Evolutionary conservation across 306 rosid genomes (phyloP).

Genomic region (Glycine latifolia): DNA sequence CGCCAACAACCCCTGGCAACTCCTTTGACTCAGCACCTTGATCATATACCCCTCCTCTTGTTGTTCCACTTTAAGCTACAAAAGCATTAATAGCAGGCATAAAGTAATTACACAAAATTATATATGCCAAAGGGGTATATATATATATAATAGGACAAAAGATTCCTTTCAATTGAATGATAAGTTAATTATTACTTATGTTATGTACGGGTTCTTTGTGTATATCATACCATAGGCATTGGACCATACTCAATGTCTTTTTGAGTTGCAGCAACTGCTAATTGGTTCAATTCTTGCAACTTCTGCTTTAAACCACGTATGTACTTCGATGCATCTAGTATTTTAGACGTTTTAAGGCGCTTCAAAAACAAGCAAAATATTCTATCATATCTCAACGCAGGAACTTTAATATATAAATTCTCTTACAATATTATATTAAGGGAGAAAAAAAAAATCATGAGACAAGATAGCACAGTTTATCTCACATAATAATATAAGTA

Average conservation of each 20-base stretch:
- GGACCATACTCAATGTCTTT: conserved; percentile 34
- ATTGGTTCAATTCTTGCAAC: conserved; percentile 45
- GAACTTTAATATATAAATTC: neutral
- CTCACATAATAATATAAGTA: too few species aligned
- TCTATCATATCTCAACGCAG: neutral
- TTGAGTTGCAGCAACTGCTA: conserved; percentile 22
- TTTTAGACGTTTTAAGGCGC: conserved; percentile 44
- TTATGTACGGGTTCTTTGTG: neutral
- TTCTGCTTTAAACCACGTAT: conserved; percentile 51
- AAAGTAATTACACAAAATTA: neutral
- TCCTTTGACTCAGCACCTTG: conserved; percentile 48
- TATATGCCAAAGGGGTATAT: neutral
- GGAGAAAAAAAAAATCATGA: neutral
- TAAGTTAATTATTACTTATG: neutral
- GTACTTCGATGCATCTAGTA: conserved; percentile 52
- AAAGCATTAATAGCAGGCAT: neutral
- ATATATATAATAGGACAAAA: neutral
- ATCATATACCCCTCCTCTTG: conserved; percentile 55
- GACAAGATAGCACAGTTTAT: too few species aligned
- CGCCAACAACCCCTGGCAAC: conserved; percentile 59
- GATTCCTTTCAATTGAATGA: neutral
- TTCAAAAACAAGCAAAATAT: conserved; percentile 27
- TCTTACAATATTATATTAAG: neutral
- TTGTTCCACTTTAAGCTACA: conserved; percentile 58
- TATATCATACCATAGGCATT: conserved; percentile 49